Percentiles rank a stretch among this genome's conserved stretches.
Conservation (phyloP, 306 rosid genomes). For the Cucurbita pepo region DNA sequence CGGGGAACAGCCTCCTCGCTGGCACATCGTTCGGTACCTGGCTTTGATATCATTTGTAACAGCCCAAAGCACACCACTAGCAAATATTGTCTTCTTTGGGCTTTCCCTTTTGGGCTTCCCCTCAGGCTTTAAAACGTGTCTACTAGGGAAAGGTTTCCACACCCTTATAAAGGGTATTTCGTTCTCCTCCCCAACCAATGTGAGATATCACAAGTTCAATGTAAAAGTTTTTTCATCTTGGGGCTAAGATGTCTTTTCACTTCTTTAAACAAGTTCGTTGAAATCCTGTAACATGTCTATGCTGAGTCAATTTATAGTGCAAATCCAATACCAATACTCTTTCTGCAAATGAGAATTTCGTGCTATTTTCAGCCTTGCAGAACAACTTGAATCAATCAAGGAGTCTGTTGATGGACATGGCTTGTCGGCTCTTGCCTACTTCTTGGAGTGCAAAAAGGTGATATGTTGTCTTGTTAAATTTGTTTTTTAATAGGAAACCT, state of each 20-base stretch:
- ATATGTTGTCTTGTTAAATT: background rate
- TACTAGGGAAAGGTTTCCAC: too few species aligned
- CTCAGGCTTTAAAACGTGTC: too few species aligned
- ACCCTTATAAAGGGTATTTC: too few species aligned
- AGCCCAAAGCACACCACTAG: too few species aligned
- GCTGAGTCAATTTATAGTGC: background rate
- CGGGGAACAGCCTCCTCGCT: too few species aligned
- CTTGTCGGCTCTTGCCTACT: slow-evolving; percentile 37
- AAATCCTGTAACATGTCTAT: slow-evolving; percentile 1
- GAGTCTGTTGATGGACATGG: slow-evolving; percentile 54
- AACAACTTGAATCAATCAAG: slow-evolving; percentile 73
- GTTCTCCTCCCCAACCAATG: too few species aligned
- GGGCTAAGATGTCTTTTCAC: background rate
- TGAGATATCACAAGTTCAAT: background rate
- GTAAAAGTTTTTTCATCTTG: background rate
- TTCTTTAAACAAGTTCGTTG: background rate
- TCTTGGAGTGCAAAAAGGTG: slow-evolving; percentile 82
- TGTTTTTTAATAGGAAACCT: background rate
- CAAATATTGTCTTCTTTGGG: too few species aligned
- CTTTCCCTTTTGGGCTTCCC: too few species aligned
- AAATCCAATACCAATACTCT: background rate
- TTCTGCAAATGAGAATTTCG: slow-evolving; percentile 8
- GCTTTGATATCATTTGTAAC: too few species aligned
- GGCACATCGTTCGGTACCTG: too few species aligned
- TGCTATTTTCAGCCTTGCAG: slow-evolving; percentile 62